These are phyloP conservation scores for Penicillium sp. DNA, from an alignment of 2,329 filamentous ascomycete species.

Conservation along the genomic window DNA sequence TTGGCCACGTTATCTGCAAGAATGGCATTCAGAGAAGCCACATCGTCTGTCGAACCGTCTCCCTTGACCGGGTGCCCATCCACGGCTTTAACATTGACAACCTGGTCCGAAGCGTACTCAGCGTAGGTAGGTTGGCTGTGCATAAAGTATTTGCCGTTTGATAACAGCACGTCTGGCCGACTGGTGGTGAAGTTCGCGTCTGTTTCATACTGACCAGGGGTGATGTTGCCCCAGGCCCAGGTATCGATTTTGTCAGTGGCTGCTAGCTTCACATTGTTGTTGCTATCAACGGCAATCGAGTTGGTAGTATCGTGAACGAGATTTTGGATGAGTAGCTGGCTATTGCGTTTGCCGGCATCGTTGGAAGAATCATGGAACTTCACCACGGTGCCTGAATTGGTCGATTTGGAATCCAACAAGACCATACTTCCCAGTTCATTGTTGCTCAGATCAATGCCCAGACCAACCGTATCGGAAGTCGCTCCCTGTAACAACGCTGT, in stretches of 20 bases:
- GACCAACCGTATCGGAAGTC: slow-evolving; percentile 31
- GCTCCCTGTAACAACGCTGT: slow-evolving; percentile 29
- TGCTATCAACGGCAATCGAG: slow-evolving; percentile 35
- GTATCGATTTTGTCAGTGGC: slow-evolving; percentile 27
- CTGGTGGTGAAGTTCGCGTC: slow-evolving; percentile 38
- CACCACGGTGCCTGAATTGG: slow-evolving; percentile 28
- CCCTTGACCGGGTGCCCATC: slow-evolving; percentile 48
- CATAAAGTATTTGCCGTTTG: slow-evolving; percentile 48
- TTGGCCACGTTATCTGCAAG: slow-evolving; percentile 26
- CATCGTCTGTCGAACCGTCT: slow-evolving; percentile 38
- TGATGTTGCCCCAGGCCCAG: slow-evolving; percentile 39
- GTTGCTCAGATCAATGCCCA: slow-evolving; percentile 31
- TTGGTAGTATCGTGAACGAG: slow-evolving; percentile 22
- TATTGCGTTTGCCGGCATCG: slow-evolving; percentile 30
- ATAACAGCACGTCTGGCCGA: slow-evolving; percentile 39
- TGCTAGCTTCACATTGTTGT: slow-evolving; percentile 25
- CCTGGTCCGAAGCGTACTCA: slow-evolving; percentile 48
- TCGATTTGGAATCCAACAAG: slow-evolving; percentile 32
- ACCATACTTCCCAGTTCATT: slow-evolving; percentile 27
- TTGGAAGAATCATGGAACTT: slow-evolving; percentile 31
- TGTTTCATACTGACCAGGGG: slow-evolving; percentile 34
- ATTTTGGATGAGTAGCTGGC: slow-evolving; percentile 30
- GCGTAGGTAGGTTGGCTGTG: slow-evolving; percentile 52
- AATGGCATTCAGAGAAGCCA: slow-evolving; percentile 28
- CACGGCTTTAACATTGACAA: slow-evolving; percentile 57